A percentile compares a stretch with the other conserved stretches of the same genome.
Conservation (phyloP, 2,329 filamentous ascomycete genomes). For the Arthroderma sp. region DNA sequence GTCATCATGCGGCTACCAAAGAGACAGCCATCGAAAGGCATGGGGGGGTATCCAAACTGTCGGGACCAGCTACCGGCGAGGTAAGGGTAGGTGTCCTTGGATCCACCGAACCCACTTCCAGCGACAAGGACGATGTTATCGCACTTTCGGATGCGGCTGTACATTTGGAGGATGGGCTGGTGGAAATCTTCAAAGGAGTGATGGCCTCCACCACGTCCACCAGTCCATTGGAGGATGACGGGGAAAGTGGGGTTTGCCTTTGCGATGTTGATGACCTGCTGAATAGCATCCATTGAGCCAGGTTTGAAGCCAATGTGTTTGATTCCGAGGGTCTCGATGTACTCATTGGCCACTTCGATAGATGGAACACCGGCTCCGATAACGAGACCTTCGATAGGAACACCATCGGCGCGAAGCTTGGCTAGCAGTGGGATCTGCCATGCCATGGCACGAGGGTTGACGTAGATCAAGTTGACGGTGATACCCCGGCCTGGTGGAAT, state of each 20-base stretch:
- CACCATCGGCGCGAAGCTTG: slow-evolving; percentile 67
- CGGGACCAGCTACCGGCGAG: slow-evolving; percentile 81
- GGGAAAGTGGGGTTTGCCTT: slow-evolving; percentile 90
- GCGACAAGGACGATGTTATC: slow-evolving; percentile 81
- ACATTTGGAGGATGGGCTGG: slow-evolving; percentile 82
- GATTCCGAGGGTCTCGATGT: slow-evolving; percentile 81
- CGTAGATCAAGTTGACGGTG: slow-evolving; percentile 80
- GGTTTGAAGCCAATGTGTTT: slow-evolving; percentile 95
- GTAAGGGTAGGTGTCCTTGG: slow-evolving; percentile 86
- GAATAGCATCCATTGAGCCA: slow-evolving; percentile 76
- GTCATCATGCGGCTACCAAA: slow-evolving; percentile 94
- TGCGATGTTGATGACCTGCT: slow-evolving; percentile 81
- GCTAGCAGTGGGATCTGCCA: slow-evolving; percentile 85
- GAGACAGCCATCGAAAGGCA: slow-evolving; percentile 87
- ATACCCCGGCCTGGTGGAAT: slow-evolving; percentile 81
- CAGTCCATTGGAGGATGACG: slow-evolving; percentile 90
- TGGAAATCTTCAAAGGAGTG: slow-evolving; percentile 96
- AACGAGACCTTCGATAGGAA: slow-evolving; percentile 82
- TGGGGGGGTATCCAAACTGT: slow-evolving; percentile 74
- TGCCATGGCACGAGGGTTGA: slow-evolving; percentile 75
- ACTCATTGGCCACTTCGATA: slow-evolving; percentile 83
- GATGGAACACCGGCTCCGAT: slow-evolving; percentile 91
- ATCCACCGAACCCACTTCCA: slow-evolving; percentile 80
- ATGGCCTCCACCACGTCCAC: slow-evolving; percentile 83
- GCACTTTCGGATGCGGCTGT: slow-evolving; percentile 70